Percentiles rank a stretch among this genome's conserved stretches.
phyloP scores from a whole-genome alignment of 805 yeast species.

The Candida silvicultrix region DNA sequence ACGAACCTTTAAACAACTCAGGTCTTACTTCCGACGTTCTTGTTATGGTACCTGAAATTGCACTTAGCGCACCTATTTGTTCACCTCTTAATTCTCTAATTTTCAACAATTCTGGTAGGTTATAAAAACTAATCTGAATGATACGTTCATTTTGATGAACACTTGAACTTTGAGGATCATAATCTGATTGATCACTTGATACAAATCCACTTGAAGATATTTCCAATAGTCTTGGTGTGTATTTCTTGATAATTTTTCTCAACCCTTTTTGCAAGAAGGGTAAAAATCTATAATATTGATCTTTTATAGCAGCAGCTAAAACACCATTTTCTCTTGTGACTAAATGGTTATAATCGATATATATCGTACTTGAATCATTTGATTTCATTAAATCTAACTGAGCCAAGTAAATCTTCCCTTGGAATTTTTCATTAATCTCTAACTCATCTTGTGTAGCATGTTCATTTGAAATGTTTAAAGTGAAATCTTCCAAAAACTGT shows the following conservation, averaged over 20 bases:
- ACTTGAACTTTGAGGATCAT: constrained; percentile 36
- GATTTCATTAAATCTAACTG: constrained; percentile 78
- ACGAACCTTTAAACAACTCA: constrained; percentile 79
- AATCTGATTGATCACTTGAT: constrained; percentile 24
- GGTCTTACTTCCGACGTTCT: constrained; percentile 96
- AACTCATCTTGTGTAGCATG: constrained; percentile 23
- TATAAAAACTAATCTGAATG: constrained; percentile 87
- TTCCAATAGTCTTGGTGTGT: constrained; percentile 51
- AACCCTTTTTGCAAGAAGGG: constrained; percentile 80
- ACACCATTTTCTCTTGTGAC: constrained; percentile 75
- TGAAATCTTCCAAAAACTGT: constrained; percentile 66
- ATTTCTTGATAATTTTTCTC: constrained; percentile 60
- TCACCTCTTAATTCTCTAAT: constrained; percentile 89
- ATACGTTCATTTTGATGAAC: constrained; percentile 56
- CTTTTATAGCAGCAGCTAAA: constrained; percentile 80
- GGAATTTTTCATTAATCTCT: constrained; percentile 31
- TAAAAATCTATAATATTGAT: constrained; percentile 86
- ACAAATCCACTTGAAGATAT: constrained; percentile 43
- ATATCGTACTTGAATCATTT: constrained; percentile 70
- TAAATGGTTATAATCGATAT: constrained; percentile 80
- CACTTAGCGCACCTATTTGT: constrained; percentile 75
- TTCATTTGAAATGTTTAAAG: constrained; percentile 29
- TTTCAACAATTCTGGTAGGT: constrained; percentile 73
- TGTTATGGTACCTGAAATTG: constrained; percentile 92
- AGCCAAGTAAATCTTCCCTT: constrained; percentile 61